Evolutionary conservation across 129 eudicot species (phyloP).

Genomic region (Artemisia annua): DNA sequence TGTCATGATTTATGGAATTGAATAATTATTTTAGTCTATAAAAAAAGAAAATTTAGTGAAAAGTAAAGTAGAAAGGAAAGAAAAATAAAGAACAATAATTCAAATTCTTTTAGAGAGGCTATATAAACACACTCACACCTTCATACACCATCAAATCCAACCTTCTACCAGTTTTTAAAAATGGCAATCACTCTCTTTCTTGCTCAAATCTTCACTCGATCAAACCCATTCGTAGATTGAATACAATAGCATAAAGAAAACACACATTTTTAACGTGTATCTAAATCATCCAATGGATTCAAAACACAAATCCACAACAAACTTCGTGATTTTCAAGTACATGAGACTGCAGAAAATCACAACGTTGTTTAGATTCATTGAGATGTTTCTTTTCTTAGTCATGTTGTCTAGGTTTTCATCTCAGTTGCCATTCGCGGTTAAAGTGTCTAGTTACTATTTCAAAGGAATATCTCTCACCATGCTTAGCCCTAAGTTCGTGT

Average conservation of each 20-base stretch:
- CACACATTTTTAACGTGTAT: not conserved
- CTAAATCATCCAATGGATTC: not conserved
- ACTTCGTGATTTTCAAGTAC: conserved; percentile 48
- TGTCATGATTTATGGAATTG: not conserved
- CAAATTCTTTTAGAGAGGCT: conserved; percentile 14
- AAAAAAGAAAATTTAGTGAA: not conserved
- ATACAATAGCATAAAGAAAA: not conserved
- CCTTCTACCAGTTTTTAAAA: not conserved
- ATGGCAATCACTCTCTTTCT: conserved; percentile 33
- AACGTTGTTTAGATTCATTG: conserved; percentile 50
- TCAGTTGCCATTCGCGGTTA: conserved; percentile 46
- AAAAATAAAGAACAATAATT: conserved; percentile 21
- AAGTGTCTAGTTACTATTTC: conserved; percentile 44
- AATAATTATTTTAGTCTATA: not conserved
- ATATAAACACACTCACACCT: conserved; percentile 34
- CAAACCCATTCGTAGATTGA: conserved; percentile 28
- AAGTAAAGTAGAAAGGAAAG: not conserved
- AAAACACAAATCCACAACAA: conserved; percentile 40
- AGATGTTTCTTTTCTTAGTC: conserved; percentile 42
- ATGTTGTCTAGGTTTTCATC: conserved; percentile 46
- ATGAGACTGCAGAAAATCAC: conserved; percentile 42
- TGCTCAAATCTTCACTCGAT: conserved; percentile 21
- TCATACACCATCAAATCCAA: conserved; percentile 15
- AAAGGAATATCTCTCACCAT: conserved; percentile 35
- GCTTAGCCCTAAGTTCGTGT: conserved; percentile 60